Conservation (phyloP, 73 alveolate genomes). For the Symbiodinium natans region DNA sequence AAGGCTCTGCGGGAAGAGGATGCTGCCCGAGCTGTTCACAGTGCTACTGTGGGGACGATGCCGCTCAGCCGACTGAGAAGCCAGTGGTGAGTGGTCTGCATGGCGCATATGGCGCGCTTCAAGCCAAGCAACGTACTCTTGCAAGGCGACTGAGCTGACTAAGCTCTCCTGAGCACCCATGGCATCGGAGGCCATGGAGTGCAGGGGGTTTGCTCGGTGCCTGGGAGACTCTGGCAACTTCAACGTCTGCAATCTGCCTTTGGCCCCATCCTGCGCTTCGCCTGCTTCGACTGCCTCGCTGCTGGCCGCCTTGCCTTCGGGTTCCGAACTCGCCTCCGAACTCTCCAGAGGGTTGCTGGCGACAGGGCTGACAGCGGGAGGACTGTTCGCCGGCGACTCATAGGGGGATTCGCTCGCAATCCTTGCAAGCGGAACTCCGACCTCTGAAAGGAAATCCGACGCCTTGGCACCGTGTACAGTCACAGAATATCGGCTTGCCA, state of each 20-base stretch:
- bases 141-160: neutral
- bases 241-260: too few relatives aligned
- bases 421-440: neutral
- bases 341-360: neutral
- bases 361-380: neutral
- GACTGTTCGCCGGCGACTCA: neutral
- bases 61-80: neutral
- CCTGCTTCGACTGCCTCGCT: too few relatives aligned
- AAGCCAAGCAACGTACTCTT: neutral
- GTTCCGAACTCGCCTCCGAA: too few relatives aligned
- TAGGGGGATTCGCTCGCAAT: neutral
- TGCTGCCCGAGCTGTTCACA: neutral
- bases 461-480: neutral
- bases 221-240: too few relatives aligned
- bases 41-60: neutral
- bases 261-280: too few relatives aligned
- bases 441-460: neutral
- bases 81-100: neutral
- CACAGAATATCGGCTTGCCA: neutral
- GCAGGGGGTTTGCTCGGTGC: too few relatives aligned
- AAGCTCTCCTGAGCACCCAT: neutral
- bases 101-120: neutral
- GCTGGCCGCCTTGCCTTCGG: neutral
- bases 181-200: neutral
- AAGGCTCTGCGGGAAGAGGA: neutral